Conservation (phyloP, 768 basidiomycete genomes). For the Amanita subjunquillea region DNA sequence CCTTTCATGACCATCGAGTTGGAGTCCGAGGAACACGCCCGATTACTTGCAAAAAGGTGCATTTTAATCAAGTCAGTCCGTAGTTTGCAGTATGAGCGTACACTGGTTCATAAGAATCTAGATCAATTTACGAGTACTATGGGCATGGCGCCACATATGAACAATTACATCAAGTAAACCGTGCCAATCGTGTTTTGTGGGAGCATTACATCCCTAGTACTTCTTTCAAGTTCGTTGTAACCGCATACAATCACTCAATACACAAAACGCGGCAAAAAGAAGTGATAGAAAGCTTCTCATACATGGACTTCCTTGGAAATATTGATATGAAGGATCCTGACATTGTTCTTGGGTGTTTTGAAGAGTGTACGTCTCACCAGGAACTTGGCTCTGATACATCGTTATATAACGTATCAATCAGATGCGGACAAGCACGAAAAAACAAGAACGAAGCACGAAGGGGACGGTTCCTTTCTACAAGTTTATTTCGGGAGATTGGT, state of each 20-base stretch:
- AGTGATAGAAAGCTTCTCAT: slow-evolving; percentile 71
- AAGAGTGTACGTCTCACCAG: slow-evolving; percentile 59
- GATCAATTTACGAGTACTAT: slow-evolving; percentile 73
- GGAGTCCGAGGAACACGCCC: slow-evolving; percentile 62
- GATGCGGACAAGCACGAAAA: slow-evolving; percentile 41
- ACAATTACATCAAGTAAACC: slow-evolving; percentile 51
- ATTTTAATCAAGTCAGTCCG: slow-evolving; percentile 70
- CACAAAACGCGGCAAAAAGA: slow-evolving; percentile 53
- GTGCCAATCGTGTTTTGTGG: slow-evolving; percentile 38
- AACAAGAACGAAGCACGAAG: slow-evolving; percentile 39
- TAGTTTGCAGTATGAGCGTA: not conserved
- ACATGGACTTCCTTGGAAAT: slow-evolving; percentile 74
- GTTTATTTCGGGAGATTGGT: slow-evolving; percentile 87
- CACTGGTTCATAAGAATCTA: slow-evolving; percentile 16
- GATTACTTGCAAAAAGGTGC: slow-evolving; percentile 63
- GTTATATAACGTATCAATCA: slow-evolving; percentile 10
- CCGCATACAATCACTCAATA: slow-evolving; percentile 67
- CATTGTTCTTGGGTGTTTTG: slow-evolving; percentile 62
- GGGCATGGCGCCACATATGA: slow-evolving; percentile 61
- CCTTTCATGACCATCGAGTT: slow-evolving; percentile 73
- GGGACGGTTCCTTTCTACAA: slow-evolving; percentile 57
- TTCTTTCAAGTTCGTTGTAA: slow-evolving; percentile 75
- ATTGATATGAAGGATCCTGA: slow-evolving; percentile 79
- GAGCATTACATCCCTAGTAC: slow-evolving; percentile 48
- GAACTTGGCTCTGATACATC: too few relatives aligned